These are phyloP conservation scores for Epichloe coenophiala DNA, from an alignment of 2,329 filamentous ascomycete genomes.

Conservation along the genomic window DNA sequence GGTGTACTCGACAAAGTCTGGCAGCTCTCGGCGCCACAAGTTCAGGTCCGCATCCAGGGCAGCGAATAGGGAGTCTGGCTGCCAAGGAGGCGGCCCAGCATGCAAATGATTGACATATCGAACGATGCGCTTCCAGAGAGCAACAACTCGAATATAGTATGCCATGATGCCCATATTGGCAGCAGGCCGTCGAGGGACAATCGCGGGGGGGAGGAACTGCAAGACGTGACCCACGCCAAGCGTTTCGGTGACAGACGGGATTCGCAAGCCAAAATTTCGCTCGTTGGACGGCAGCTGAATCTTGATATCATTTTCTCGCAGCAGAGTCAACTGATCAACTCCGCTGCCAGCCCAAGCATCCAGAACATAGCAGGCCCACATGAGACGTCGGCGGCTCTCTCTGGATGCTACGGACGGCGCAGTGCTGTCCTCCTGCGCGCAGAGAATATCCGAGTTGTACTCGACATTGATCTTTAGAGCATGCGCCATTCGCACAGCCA, in stretches of 20 bases:
- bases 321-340: conserved; percentile 24
- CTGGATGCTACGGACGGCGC: conserved; percentile 23
- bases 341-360: conserved; percentile 27
- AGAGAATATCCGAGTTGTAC: conserved; percentile 23
- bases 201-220: conserved; percentile 25
- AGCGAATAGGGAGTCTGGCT: conserved; percentile 28
- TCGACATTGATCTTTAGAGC: conserved; percentile 27
- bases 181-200: conserved; percentile 25
- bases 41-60: conserved; percentile 25
- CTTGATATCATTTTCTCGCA: conserved; percentile 27
- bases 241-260: conserved; percentile 26
- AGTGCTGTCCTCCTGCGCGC: conserved; percentile 17
- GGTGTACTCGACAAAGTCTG: conserved; percentile 29
- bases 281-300: conserved; percentile 28
- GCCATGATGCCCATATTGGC: conserved; percentile 31
- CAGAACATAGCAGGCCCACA: conserved; percentile 29
- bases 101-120: conserved; percentile 29
- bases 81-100: conserved; percentile 26
- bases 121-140: conserved; percentile 27
- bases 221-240: conserved; percentile 26
- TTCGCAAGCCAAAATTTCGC: conserved; percentile 27
- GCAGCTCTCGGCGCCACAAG: conserved; percentile 27
- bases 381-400: conserved; percentile 25
- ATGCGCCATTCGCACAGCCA: conserved; percentile 27
- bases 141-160: conserved; percentile 28